These are phyloP conservation scores for Dipodascus albidus DNA, from an alignment of 805 yeast species.

Conservation along the genomic window DNA sequence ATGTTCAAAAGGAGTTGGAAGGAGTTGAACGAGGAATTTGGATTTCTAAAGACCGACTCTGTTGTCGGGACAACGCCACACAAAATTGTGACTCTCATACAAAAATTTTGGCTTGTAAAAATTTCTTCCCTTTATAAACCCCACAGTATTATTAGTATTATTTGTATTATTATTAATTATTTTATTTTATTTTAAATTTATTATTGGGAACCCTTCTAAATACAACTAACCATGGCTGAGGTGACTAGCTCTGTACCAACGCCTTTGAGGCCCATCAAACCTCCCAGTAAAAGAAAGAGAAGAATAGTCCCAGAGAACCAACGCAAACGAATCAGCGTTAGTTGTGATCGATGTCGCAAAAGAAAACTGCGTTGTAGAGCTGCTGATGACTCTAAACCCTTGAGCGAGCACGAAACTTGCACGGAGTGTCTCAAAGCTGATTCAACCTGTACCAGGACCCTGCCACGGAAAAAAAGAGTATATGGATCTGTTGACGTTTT, in stretches of 20 bases:
- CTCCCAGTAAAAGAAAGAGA: not conserved
- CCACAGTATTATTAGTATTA: no score
- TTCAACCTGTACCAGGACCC: not conserved
- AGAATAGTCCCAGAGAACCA: not conserved
- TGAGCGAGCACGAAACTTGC: not conserved
- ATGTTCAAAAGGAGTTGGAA: not conserved
- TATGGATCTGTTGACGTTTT: not conserved
- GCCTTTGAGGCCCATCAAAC: not conserved
- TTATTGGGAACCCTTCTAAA: not conserved
- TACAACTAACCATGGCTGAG: not conserved
- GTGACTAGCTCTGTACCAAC: not conserved
- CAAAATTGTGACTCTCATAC: not conserved
- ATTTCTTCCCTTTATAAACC: not conserved
- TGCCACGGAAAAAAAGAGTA: not conserved
- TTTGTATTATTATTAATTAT: no score
- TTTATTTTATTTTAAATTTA: no score
- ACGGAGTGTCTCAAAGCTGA: not conserved
- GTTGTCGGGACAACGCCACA: not conserved
- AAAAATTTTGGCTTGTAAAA: not conserved
- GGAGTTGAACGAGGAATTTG: not conserved
- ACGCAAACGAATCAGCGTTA: not conserved
- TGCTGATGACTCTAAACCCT: not conserved
- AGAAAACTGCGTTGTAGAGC: not conserved
- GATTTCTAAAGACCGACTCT: not conserved
- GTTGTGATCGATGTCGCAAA: conserved; percentile 1